Base-by-base conservation (phyloP, 805 yeast genomes). In the Clavispora santaluciae region DNA sequence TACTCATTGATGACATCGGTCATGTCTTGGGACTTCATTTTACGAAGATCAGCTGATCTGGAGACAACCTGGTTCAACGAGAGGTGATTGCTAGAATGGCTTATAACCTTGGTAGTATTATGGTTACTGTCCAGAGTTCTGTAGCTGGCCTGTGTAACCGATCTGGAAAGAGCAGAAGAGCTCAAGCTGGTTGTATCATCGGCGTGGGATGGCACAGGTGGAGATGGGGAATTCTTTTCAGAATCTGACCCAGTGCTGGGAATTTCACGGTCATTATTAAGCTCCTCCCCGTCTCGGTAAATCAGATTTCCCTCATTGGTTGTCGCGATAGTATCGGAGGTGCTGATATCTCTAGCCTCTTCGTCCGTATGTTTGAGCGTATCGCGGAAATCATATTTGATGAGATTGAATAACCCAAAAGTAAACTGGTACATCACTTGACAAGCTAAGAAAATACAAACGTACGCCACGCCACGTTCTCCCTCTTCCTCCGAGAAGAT, bases 381-480 rank as follows among this genome's bases (percentile, higher is more conserved):
- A 23, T 63, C 70, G 41, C 73, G 68, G 54, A 88, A 85, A 57
- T 89, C 96, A 57, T 78, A 66, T 31, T 80, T 83, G 12, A 88
- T 69, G 39, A 89, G 61, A 45, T 79, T 71, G 61, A 81, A 83
- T 39, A 85, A 75, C 2, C 96, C 96, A 34, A 83, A 62, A 53
- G 86, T 83, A 73, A 87, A 86, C 62, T 84, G 79, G 53, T 75
- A 61, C 35, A 86, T 69, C 28, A 80, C 70, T 58, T 83, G 87
- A 2, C 83, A 71, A 3, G 87, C 83, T 34, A 83, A 68, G 51
- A 83, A 85, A 24, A 89, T 81, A 53, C 89, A 83, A 16, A 86
- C 83, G 60, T 84, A 86, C 1, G 96, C 93, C 20, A 84, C 83
- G 20, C 96, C 97, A 50, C 75, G 74, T 40, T 78, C 72, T 26